These are phyloP conservation scores for Spergularia azorica DNA, from an alignment of 179 eudicot genomes.

Conservation along the genomic window DNA sequence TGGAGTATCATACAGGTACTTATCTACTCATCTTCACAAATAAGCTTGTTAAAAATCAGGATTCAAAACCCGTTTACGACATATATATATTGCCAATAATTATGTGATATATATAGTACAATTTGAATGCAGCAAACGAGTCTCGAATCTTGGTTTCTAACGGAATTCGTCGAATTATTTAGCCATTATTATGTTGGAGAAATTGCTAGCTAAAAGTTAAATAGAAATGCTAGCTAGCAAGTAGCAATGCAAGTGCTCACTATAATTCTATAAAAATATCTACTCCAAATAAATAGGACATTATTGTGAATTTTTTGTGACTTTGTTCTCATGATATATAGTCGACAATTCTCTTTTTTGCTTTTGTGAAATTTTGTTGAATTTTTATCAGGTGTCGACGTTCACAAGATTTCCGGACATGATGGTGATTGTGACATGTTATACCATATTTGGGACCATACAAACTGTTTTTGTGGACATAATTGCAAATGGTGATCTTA, in stretches of 20 bases:
- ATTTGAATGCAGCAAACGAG: not conserved
- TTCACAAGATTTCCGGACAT: slow-evolving; percentile 39
- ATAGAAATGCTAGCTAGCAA: too few species aligned
- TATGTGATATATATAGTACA: too few species aligned
- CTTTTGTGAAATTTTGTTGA: not conserved
- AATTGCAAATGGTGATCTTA: slow-evolving; percentile 41
- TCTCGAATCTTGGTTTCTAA: too few species aligned
- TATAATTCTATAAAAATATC: too few species aligned
- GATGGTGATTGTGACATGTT: slow-evolving; percentile 52
- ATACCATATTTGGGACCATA: slow-evolving; percentile 41
- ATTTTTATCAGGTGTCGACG: slow-evolving; percentile 31
- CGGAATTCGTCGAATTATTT: too few species aligned
- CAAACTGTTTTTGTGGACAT: slow-evolving; percentile 45
- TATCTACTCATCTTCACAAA: not conserved
- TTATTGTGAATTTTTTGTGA: not conserved
- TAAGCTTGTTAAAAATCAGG: too few species aligned
- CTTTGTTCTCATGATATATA: not conserved
- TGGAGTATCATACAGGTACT: slow-evolving; percentile 46
- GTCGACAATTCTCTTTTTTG: not conserved
- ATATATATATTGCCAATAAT: not conserved
- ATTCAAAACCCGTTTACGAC: too few species aligned
- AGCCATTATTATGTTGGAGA: too few species aligned
- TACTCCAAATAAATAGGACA: not conserved
- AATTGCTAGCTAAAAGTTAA: too few species aligned
- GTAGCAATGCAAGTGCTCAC: too few species aligned